Conservation (phyloP, 2,329 filamentous ascomycete genomes). For the Lojkania enalia region DNA sequence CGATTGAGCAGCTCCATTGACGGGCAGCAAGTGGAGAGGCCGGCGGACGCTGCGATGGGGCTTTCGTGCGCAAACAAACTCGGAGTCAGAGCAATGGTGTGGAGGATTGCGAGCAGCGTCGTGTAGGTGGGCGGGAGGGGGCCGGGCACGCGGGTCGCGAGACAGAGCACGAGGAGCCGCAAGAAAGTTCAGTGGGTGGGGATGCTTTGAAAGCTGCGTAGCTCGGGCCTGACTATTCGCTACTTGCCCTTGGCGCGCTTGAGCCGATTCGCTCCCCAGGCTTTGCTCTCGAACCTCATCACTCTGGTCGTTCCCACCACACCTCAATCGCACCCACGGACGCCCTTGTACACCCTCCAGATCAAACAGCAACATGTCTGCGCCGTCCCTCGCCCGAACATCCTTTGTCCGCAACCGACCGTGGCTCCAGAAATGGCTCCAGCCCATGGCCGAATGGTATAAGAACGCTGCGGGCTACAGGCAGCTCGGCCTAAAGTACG, state of each 20-base stretch:
- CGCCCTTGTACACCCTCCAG: slow-evolving; percentile 20
- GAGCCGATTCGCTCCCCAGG: slow-evolving; percentile 16
- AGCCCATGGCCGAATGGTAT: slow-evolving; percentile 88
- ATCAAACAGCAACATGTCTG: slow-evolving; percentile 61
- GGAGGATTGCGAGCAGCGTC: slow-evolving; percentile 1
- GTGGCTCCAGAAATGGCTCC: slow-evolving; percentile 78
- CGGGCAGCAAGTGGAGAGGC: slow-evolving; percentile 19
- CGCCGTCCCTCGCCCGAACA: slow-evolving; percentile 69
- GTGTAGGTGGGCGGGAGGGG: slow-evolving; percentile 5
- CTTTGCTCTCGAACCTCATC: slow-evolving; percentile 16
- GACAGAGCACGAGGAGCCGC: background rate
- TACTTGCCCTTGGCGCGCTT: slow-evolving; percentile 16
- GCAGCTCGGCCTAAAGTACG: slow-evolving; percentile 86
- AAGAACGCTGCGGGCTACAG: slow-evolving; percentile 86
- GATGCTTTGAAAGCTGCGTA: slow-evolving; percentile 16
- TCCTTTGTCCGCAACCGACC: slow-evolving; percentile 80
- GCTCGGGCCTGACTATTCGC: slow-evolving; percentile 3
- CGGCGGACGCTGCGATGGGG: slow-evolving; percentile 11
- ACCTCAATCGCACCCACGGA: slow-evolving; percentile 30
- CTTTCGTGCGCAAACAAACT: background rate
- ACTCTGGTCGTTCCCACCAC: slow-evolving; percentile 16
- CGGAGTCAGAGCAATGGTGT: slow-evolving; percentile 1
- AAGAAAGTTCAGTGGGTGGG: slow-evolving; percentile 13
- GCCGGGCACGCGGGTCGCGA: slow-evolving; percentile 7
- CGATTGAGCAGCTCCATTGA: slow-evolving; percentile 49